These are phyloP conservation scores for Capsicum rhomboideum DNA, from an alignment of 257 asterid species.

Conservation along the genomic window DNA sequence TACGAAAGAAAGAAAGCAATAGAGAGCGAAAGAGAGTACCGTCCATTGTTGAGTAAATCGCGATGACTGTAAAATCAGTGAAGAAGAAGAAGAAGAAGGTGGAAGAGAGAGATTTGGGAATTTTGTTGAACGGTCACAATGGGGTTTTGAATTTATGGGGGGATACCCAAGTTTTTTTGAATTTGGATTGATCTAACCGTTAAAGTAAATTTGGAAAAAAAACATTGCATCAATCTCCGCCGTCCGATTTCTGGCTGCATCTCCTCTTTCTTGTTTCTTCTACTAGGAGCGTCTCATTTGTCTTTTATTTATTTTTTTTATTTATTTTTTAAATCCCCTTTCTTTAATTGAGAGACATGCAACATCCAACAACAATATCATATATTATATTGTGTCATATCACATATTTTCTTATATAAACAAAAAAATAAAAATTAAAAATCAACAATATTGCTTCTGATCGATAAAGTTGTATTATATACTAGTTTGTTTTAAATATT, in stretches of 20 bases:
- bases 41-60: slow-evolving; percentile 32
- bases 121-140: slow-evolving; percentile 24
- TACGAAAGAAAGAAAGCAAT: not conserved
- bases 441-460: not conserved
- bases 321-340: no score
- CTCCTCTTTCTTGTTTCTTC: no score
- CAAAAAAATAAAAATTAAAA: not conserved
- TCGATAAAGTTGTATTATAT: not conserved
- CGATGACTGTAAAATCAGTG: not conserved
- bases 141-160: not conserved
- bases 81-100: not conserved
- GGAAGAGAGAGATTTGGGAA: slow-evolving; percentile 7
- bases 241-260: not conserved
- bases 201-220: not conserved
- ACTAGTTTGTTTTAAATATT: no score
- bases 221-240: not conserved
- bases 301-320: not conserved
- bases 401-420: not conserved
- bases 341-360: no score
- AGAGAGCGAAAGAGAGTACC: slow-evolving; percentile 20
- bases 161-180: slow-evolving; percentile 2
- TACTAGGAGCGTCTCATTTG: not conserved
- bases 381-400: not conserved
- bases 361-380: not conserved
- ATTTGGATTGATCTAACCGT: not conserved